phyloP scores from a whole-genome alignment of 2,329 filamentous ascomycete genomes.

The Elsinoe arachidis region DNA sequence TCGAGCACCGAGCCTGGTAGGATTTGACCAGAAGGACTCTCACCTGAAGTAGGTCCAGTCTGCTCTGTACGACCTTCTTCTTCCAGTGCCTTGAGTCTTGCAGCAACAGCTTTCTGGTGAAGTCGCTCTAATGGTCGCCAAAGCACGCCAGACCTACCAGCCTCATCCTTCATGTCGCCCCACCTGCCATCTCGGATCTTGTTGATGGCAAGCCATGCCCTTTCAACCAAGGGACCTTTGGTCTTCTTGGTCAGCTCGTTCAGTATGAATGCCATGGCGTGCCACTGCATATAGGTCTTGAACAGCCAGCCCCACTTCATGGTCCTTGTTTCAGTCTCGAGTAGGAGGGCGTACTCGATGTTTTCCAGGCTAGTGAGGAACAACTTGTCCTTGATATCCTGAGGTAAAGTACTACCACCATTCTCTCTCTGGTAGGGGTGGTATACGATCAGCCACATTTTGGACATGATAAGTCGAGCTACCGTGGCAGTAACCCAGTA shows the following conservation, averaged over 20 bases:
- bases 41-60: neutral
- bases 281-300: constrained; percentile 57
- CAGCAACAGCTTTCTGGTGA: constrained; percentile 49
- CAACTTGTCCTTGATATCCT: constrained; percentile 58
- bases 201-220: constrained; percentile 52
- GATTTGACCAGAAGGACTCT: constrained; percentile 5
- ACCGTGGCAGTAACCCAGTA: constrained; percentile 63
- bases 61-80: constrained; percentile 18
- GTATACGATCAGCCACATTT: constrained; percentile 69
- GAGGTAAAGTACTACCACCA: constrained; percentile 47
- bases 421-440: constrained; percentile 60
- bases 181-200: constrained; percentile 36
- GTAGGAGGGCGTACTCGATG: constrained; percentile 58
- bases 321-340: constrained; percentile 55
- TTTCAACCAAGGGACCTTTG: constrained; percentile 48
- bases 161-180: constrained; percentile 26
- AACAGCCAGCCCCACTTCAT: constrained; percentile 59
- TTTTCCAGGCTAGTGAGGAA: constrained; percentile 67
- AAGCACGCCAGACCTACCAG: constrained; percentile 42
- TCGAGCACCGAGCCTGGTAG: neutral
- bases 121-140: constrained; percentile 57
- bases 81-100: constrained; percentile 43
- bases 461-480: constrained; percentile 63
- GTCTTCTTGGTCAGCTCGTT: constrained; percentile 52
- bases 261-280: constrained; percentile 53